Percentiles rank a stretch among this genome's conserved stretches.
Conservation (phyloP, 495 filamentous ascomycete species). For the Aspergillus indologenus region DNA sequence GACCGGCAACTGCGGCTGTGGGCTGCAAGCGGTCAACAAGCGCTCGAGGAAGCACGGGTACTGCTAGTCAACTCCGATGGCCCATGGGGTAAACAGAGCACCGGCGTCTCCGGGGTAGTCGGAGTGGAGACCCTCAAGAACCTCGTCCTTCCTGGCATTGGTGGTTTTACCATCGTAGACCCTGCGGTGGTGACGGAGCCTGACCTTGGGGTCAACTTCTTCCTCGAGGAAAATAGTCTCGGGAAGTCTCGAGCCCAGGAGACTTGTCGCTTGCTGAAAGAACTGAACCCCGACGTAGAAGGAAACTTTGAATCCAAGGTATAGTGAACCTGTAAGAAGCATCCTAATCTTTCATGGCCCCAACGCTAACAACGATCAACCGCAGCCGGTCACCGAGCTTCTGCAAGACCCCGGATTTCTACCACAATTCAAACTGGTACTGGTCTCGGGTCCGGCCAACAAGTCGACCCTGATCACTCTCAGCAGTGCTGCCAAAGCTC, state of each 20-base stretch:
- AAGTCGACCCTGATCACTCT: constrained; percentile 56
- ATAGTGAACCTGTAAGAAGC: constrained; percentile 14
- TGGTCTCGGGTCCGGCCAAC: constrained; percentile 69
- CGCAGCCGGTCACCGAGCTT: constrained; percentile 39
- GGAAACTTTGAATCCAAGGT: constrained; percentile 56
- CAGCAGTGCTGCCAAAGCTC: constrained; percentile 52
- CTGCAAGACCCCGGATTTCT: constrained; percentile 45
- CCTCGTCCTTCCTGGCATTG: constrained; percentile 87
- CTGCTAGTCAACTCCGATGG: constrained; percentile 75
- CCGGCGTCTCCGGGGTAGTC: constrained; percentile 66
- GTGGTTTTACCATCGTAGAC: constrained; percentile 92
- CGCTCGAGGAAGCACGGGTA: constrained; percentile 84
- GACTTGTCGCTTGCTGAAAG: constrained; percentile 69
- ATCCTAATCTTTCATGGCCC: background rate
- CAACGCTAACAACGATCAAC: constrained; percentile 13
- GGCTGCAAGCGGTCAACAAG: constrained; percentile 88
- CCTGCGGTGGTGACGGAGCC: constrained; percentile 69
- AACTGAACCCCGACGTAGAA: constrained; percentile 94
- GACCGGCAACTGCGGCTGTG: constrained; percentile 94
- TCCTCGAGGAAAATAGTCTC: constrained; percentile 74
- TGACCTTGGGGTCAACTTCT: constrained; percentile 96
- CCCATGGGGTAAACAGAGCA: constrained; percentile 33
- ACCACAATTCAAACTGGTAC: constrained; percentile 64
- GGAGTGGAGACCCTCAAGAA: constrained; percentile 96
- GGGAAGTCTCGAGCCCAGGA: constrained; percentile 79